Evolutionary conservation across 371 early-diverging fungal genomes (phyloP), one percentile per base, ranked within the genome.

Genomic region (Rhizopus stolonifer): DNA sequence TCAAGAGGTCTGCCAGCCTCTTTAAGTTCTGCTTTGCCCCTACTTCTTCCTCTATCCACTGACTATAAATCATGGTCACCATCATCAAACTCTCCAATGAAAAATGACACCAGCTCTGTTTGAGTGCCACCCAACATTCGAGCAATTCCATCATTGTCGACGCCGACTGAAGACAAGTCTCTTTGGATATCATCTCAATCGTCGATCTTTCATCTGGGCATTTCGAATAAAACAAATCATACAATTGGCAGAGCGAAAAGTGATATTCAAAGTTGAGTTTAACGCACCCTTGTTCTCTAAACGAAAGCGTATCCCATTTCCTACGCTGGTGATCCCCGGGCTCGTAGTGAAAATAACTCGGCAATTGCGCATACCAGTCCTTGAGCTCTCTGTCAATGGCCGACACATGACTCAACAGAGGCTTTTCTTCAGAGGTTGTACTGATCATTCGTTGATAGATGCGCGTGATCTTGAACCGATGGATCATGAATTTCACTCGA

Each of bases 241-340:
- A 70, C 2, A 78, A 49, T 31, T 78, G 79, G 17, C 72, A 72
- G 17, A 74, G 46, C 45, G 70, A 72, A 29, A 74, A 78, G 36
- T 78, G 61, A 40, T 78, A 78, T 43, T 78, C 79, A 54, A 67
- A 72, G 40, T 72, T 72, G 17, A 78, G 58, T 43, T 78, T 78
- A 15, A 78, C 53, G 48, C 79, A 78, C 0, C 69, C 72, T 50
- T 78, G 74, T 25, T 78, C 79, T 22, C 66, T 59, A 39, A 78
- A 78, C 8, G 70, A 70, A 0, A 53, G 23, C 0, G 64, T 59
- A 10, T 52, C 39, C 74, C 74, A 78, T 13, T 46, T 32, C 19
- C 61, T 39, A n/a, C 34, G 59, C 14, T 54, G 22, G 1, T 51
- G 34, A 17, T 67, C 69, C 2, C 64, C 67, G 4, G 52, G 33